Base-by-base conservation (phyloP, 2,329 filamentous ascomycete species). In the Parascedosporium putredinis region DNA sequence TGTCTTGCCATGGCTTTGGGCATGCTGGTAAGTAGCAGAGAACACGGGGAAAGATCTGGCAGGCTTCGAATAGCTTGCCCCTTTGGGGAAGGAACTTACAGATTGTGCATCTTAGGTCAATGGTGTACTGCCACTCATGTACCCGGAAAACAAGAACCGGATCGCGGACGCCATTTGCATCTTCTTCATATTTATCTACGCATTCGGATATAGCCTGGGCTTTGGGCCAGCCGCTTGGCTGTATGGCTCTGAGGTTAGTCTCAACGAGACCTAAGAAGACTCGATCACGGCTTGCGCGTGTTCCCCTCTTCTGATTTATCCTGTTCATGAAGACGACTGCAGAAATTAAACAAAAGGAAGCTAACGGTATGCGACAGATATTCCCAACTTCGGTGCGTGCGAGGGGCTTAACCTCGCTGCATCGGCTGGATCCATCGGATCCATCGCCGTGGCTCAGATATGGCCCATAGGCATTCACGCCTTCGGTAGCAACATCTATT, bases 171-270 rank as follows among this genome's bases (percentile, higher is more conserved):
- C 72, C 42, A 59, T 66, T 3, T 78, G 75, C 56, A 69, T 79
- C 20, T 62, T 72, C 9, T 79, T 78, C 56, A 73, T 79, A 36
- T 79, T 79, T 57, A 62, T 80, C 40, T 81, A 78, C 58, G 73
- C 75, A 6, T 67, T 79, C 47, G 76, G 76, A 0, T 80, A 77
- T 57, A 77, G 73, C 47, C 65, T 80, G 53, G 74, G 76, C 0
- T 77, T 79, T 40, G 76, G 76, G 0, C 74, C 76, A 0, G 71
- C 74, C 1, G 68, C 75, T 0, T 81, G 76, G 76, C 74, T 80
- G 0, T 80, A 80, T 53, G 73, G 74, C n/a, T 70, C 75, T 0
- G 76, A 81, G 64, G 73, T 76, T 53, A 22, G 60, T 46, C 25
- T 29, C 18, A 23, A 7, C 18, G 20, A 20, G 23, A 42, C 20